A percentile compares a stretch with the other conserved stretches of the same genome.
These are phyloP conservation scores for Dioscorea zingiberensis DNA, from an alignment of 106 monocot species.

Conservation along the genomic window DNA sequence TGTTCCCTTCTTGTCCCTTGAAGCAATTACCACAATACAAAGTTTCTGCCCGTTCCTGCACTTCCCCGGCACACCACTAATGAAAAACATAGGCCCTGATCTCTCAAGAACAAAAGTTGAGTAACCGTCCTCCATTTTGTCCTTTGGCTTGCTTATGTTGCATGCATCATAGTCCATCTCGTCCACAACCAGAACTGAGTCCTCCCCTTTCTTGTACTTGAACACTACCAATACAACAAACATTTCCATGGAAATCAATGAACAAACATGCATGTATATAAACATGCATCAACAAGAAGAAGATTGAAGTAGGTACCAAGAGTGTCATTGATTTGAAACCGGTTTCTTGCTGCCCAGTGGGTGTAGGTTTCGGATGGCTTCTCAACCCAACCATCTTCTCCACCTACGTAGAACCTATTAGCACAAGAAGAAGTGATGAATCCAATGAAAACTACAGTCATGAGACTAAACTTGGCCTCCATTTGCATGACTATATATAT, in stretches of 20 bases:
- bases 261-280: too few species aligned
- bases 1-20: slow-evolving; percentile 1
- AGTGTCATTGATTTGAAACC: slow-evolving; percentile 73
- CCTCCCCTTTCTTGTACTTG: slow-evolving; percentile 49
- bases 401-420: slow-evolving; percentile 56
- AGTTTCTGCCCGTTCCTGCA: slow-evolving; percentile 67
- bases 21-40: slow-evolving; percentile 40
- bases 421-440: slow-evolving; percentile 8
- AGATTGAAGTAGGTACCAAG: slow-evolving; percentile 29
- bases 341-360: slow-evolving; percentile 43
- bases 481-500: too few species aligned
- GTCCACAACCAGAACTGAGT: slow-evolving; percentile 66
- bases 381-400: slow-evolving; percentile 59
- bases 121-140: slow-evolving; percentile 30
- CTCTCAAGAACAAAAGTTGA: slow-evolving; percentile 42
- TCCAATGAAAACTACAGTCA: slow-evolving; percentile 3
- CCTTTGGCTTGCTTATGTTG: slow-evolving; percentile 36
- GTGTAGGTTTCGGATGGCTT: slow-evolving; percentile 46
- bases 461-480: too few species aligned
- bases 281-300: not conserved
- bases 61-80: slow-evolving; percentile 39
- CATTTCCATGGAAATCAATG: slow-evolving; percentile 1
- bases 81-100: slow-evolving; percentile 65
- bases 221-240: slow-evolving; percentile 36
- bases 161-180: slow-evolving; percentile 48